Evolutionary conservation across 768 basidiomycete genomes (phyloP).

Genomic region (Gymnopilus dilepis): DNA sequence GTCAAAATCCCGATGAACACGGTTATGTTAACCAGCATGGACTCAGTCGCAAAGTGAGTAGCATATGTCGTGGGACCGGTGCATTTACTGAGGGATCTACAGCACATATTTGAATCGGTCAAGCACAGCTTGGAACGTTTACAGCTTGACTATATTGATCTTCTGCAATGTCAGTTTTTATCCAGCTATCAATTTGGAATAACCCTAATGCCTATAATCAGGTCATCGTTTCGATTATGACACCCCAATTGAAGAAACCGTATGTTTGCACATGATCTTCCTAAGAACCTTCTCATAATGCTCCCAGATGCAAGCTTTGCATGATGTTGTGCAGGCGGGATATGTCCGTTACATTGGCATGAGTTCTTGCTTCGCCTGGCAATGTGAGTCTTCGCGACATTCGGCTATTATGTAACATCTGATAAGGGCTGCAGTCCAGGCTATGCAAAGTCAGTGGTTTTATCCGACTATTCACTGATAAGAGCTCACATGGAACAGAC

Average conservation of each 20-base stretch:
- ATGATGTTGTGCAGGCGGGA: conserved; percentile 69
- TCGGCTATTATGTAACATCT: not conserved
- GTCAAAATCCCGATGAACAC: conserved; percentile 36
- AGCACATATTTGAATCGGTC: conserved; percentile 75
- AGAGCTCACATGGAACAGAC: conserved; percentile 36
- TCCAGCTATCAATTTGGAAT: not conserved
- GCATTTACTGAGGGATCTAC: conserved; percentile 27
- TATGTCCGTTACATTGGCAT: conserved; percentile 68
- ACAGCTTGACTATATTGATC: conserved; percentile 77
- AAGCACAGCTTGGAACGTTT: conserved; percentile 67
- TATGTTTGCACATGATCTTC: conserved; percentile 22
- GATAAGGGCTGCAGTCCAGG: conserved; percentile 43
- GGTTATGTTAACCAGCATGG: conserved; percentile 66
- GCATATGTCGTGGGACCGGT: conserved; percentile 14
- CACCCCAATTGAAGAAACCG: conserved; percentile 65
- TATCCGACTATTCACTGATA: not conserved
- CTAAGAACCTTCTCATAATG: not conserved
- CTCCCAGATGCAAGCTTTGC: conserved; percentile 65
- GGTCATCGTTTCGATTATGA: conserved; percentile 61
- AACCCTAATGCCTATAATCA: conserved; percentile 30
- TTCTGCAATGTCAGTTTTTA: conserved; percentile 61
- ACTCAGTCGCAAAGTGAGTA: conserved; percentile 38
- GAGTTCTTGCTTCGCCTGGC: conserved; percentile 60
- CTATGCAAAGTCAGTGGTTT: conserved; percentile 56
- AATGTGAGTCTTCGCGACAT: conserved; percentile 44